Base-by-base conservation (phyloP, 441 rosid species). In the Brassica balearica region DNA sequence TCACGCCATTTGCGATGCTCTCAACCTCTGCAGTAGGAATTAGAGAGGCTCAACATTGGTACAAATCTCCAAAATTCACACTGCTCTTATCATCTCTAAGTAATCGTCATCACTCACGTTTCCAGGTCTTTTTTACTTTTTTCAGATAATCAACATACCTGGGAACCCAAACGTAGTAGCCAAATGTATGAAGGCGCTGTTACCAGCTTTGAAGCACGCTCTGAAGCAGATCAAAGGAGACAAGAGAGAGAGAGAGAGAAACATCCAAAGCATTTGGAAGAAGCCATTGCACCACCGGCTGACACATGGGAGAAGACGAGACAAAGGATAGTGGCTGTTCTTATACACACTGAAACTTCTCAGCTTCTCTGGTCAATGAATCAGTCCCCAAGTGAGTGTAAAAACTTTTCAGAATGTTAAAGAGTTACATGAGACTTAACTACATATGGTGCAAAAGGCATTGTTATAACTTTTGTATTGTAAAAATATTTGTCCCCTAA, bases 161-260 rank as follows among this genome's bases (percentile, higher is more conserved):
- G 98, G 98, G 71, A 96, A 96, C 85, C 99, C 97, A 32, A 94
- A 96, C 73, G 98, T 96, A 0, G 96, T 86, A 17, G 96, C 90
- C 0, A 96, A 96, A 82, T 94, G 98, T 84, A 87, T 91, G 97
- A 97, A 92, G 73, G 96, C 99, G 19, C 77, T 96, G 79, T 65
- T 96, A 77, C 97, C 97, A 0, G 92, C 95, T 1, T 92, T 94
- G 25, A 96, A 94, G 84, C 98, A 96, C 25, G 97, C 96, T 0
- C 55, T 91, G 51, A 95, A 88, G 87, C 98, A 96, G 88, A 88
- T 88, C 56, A 94, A 85, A 78, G 99, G 97, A 25, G 97, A 91
- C 86, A 96, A 96, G 85, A 85, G 94, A 76, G 25, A 23, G 25
- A 23, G 25, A 23, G 98, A 92, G 88, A 92, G 88, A 92, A 94